Base-by-base conservation (phyloP, 176 grass and related monocot species). In the Miscanthus lutarioriparius region DNA sequence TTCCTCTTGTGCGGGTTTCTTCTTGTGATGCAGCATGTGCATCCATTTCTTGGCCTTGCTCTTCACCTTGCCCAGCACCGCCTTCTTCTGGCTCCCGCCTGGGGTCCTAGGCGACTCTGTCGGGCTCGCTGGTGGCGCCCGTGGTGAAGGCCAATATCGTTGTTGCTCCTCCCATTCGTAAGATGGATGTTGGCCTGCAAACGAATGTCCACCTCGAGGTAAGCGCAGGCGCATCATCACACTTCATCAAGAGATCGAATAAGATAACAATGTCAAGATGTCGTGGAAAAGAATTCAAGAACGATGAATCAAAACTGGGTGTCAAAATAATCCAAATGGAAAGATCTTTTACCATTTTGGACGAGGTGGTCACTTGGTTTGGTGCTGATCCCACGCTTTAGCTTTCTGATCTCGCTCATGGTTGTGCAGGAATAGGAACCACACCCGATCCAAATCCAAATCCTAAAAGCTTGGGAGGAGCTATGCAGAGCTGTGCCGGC, bases 31-130 rank as follows among this genome's bases (percentile, higher is more conserved):
- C 85, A 94, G 83, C 72, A 94, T 77, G 40, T 88, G 78, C 63
- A 91, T 91, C 92, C 89, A 91, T 86, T 91, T 94, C 86, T 88
- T 94, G 22, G 92, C 89, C 83, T 94, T 94, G 70, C 84, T 90
- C 58, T 94, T 90, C 70, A 94, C 92, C 83, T 89, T 94, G 65
- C 86, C 84, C 59, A 94, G 76, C 76, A 86, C 86, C 30, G 79
- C 82, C 68, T 91, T 91, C 79, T 91, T 90, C 48, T 93, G 91
- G 77, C 82, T 83, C n/a, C 86, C 83, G 0, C 77, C 71, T 6
- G 89, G 89, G 74, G 89, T 90, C 68, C 69, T 20, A 1, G 89
- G 89, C 0, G 89, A 87, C 32, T 77, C 69, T 0, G 41, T 80
- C 13, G 86, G 88, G 79, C 83, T 94, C 56, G 54, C 85, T 0